Percentiles rank a stretch among this genome's conserved stretches.
Conservation (phyloP, 306 rosid genomes). For the Pyrus betulifolia region DNA sequence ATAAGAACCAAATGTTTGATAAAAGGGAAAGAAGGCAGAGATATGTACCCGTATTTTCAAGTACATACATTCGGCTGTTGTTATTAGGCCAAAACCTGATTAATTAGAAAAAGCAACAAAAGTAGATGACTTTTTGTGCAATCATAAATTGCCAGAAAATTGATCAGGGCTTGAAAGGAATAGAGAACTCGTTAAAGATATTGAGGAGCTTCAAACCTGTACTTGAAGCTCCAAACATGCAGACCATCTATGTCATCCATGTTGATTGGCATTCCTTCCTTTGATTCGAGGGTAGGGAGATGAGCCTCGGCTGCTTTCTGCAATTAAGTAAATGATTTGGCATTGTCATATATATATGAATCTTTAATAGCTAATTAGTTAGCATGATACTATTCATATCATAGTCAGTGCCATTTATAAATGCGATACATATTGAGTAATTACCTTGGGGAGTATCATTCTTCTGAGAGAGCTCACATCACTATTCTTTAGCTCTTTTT, state of each 20-base stretch:
- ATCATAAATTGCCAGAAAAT: too few relatives aligned
- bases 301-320: conserved; percentile 90
- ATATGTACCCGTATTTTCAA: conserved; percentile 79
- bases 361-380: background rate
- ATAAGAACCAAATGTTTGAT: background rate
- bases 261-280: conserved; percentile 68
- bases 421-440: background rate
- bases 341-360: background rate
- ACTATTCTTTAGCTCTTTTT: conserved; percentile 86
- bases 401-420: background rate
- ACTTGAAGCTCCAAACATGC: conserved; percentile 93
- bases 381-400: background rate
- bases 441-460: conserved; percentile 91
- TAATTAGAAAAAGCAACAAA: background rate
- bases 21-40: background rate
- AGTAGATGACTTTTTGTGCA: background rate
- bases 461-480: conserved; percentile 90
- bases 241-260: conserved; percentile 86
- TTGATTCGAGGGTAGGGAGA: conserved; percentile 76
- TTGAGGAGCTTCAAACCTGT: conserved; percentile 43
- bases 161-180: too few relatives aligned
- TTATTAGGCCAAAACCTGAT: conserved; percentile 95
- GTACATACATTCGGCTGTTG: conserved; percentile 96
- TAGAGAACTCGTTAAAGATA: background rate
- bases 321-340: background rate